phyloP scores from a whole-genome alignment of 305 asterid species.

The Fraxinus xanthoxyloides region DNA sequence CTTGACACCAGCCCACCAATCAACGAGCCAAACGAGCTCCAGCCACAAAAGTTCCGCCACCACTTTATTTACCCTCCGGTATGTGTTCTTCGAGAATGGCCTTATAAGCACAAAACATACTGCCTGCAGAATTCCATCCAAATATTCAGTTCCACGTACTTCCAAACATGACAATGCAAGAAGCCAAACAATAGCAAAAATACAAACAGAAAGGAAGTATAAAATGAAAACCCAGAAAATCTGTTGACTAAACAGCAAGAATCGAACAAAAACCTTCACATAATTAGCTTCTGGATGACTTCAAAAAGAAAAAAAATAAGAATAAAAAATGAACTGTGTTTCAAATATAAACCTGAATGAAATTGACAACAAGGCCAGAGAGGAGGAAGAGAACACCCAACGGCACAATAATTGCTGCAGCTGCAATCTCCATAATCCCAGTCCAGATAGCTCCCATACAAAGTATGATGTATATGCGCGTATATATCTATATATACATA shows the following conservation, averaged over 20 bases:
- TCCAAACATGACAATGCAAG: not conserved
- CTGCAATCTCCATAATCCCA: constrained; percentile 32
- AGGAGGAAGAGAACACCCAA: constrained; percentile 45
- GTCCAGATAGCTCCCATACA: not conserved
- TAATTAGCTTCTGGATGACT: not conserved
- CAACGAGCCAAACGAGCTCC: constrained; percentile 45
- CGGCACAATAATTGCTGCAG: constrained; percentile 43
- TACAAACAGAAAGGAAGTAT: not conserved
- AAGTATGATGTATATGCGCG: not conserved
- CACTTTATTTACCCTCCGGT: constrained; percentile 43
- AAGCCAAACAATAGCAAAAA: not conserved
- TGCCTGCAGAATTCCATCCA: constrained; percentile 23
- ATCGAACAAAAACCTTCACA: not conserved
- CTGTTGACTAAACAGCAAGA: not conserved
- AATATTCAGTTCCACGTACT: not conserved
- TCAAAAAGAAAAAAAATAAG: not conserved
- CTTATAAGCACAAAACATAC: constrained; percentile 34
- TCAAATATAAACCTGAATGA: constrained; percentile 35
- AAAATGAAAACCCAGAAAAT: not conserved
- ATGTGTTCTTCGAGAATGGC: constrained; percentile 40
- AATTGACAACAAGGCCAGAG: constrained; percentile 44
- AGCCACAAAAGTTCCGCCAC: constrained; percentile 44
- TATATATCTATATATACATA: not conserved
- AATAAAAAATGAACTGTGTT: no score
- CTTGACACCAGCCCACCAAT: constrained; percentile 57